A percentile compares a stretch with the other conserved stretches of the same genome.
phyloP scores from a whole-genome alignment of 345 rosid genomes.

The Raphanus sativus region DNA sequence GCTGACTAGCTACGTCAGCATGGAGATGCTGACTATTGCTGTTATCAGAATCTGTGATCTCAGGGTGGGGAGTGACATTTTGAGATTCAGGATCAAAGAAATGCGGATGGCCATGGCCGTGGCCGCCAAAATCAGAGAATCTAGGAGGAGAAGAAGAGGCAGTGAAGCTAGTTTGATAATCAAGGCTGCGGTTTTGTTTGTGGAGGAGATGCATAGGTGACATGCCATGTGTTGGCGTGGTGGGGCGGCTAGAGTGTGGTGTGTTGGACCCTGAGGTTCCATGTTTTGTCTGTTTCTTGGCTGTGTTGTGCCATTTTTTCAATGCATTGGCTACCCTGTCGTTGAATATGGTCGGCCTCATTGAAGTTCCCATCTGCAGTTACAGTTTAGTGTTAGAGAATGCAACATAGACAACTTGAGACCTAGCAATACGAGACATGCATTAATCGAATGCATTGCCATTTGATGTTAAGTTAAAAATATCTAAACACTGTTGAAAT shows the following conservation, averaged over 20 bases:
- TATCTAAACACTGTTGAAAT: neutral
- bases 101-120: constrained; percentile 40
- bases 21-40: constrained; percentile 20
- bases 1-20: constrained; percentile 16
- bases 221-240: constrained; percentile 52
- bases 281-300: constrained; percentile 66
- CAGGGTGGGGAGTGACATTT: constrained; percentile 21
- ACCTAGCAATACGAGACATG: constrained; percentile 46
- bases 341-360: neutral
- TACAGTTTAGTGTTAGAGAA: constrained; percentile 6
- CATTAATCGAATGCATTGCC: neutral
- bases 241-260: constrained; percentile 63
- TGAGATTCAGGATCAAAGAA: constrained; percentile 45
- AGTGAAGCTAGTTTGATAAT: constrained; percentile 45
- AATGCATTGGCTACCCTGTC: constrained; percentile 67
- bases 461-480: neutral
- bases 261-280: constrained; percentile 55
- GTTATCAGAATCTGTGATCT: constrained; percentile 31
- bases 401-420: constrained; percentile 21
- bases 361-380: constrained; percentile 52
- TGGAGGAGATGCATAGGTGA: neutral
- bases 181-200: constrained; percentile 36
- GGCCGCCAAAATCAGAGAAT: constrained; percentile 35
- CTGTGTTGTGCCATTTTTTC: constrained; percentile 72
- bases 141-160: constrained; percentile 44